Percentiles rank a stretch among this genome's conserved stretches.
phyloP scores from a whole-genome alignment of 2,329 filamentous ascomycete species.

The Paecilomyces dactylethromorphus region DNA sequence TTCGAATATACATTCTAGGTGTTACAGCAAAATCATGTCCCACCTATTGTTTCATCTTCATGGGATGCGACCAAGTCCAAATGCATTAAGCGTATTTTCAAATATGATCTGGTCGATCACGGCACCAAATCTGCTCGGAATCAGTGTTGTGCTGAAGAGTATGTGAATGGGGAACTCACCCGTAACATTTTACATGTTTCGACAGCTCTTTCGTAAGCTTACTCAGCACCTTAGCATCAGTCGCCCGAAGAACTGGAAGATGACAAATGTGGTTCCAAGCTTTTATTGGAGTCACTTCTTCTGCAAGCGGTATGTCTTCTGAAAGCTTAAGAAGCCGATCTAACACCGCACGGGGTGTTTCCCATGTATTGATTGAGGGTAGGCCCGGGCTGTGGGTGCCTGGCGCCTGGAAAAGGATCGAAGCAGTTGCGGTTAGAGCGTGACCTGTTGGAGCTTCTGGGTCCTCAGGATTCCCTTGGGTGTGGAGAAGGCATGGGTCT shows the following conservation, averaged over 20 bases:
- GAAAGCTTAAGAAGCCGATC: not conserved
- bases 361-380: not conserved
- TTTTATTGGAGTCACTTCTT: not conserved
- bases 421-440: not conserved
- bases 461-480: not conserved
- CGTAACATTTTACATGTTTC: not conserved
- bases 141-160: not conserved
- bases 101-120: not conserved
- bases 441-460: slow-evolving; percentile 1
- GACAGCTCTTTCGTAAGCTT: not conserved
- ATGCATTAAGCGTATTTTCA: not conserved
- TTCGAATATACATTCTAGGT: not conserved
- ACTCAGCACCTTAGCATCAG: not conserved
- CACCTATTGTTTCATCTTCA: not conserved
- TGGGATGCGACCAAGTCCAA: not conserved
- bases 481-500: slow-evolving; percentile 6
- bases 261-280: not conserved
- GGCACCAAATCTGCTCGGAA: not conserved
- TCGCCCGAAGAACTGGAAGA: not conserved
- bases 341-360: not conserved
- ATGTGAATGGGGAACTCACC: not conserved
- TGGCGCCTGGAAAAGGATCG: not conserved
- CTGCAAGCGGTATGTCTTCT: not conserved
- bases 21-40: not conserved
- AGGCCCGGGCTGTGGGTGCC: not conserved